A percentile compares a stretch with the other conserved stretches of the same genome.
Evolutionary conservation across 108 stramenopile species (phyloP).

Genomic region (Skeletonema grethae): DNA sequence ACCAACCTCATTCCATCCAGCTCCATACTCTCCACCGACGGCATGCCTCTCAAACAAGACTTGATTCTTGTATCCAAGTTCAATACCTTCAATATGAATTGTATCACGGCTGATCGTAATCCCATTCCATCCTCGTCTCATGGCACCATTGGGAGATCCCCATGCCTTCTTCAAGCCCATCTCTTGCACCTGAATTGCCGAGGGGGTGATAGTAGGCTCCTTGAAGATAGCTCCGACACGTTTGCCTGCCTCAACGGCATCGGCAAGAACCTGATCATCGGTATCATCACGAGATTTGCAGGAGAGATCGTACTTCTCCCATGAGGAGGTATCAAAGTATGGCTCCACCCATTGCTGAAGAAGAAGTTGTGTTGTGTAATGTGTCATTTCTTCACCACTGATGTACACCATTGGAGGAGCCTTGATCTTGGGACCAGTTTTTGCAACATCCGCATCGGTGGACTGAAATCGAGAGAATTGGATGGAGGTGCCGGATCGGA

Average conservation of each 20-base stretch:
- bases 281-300: conserved; percentile 92
- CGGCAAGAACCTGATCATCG: conserved; percentile 88
- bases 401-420: conserved; percentile 97
- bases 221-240: conserved; percentile 95
- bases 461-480: conserved; percentile 1
- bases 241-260: conserved; percentile 91
- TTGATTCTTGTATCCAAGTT: conserved; percentile 94
- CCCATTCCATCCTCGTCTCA: conserved; percentile 97
- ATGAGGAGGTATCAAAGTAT: conserved; percentile 83
- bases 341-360: conserved; percentile 93
- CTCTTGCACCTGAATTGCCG: conserved; percentile 85
- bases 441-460: conserved; percentile 4
- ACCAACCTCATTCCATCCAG: conserved; percentile 92
- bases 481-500: neutral
- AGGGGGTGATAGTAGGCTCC: conserved; percentile 97
- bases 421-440: conserved; percentile 53
- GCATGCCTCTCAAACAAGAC: conserved; percentile 97
- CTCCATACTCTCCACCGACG: conserved; percentile 97
- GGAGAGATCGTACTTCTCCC: conserved; percentile 91
- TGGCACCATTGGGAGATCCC: conserved; percentile 95
- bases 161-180: conserved; percentile 91
- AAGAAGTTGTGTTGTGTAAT: conserved; percentile 89
- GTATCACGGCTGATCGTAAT: conserved; percentile 96
- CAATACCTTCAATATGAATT: conserved; percentile 97
- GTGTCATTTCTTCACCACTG: conserved; percentile 96